phyloP scores from a whole-genome alignment of 169 alveolate species.

The Plasmodium billcollinsi region DNA sequence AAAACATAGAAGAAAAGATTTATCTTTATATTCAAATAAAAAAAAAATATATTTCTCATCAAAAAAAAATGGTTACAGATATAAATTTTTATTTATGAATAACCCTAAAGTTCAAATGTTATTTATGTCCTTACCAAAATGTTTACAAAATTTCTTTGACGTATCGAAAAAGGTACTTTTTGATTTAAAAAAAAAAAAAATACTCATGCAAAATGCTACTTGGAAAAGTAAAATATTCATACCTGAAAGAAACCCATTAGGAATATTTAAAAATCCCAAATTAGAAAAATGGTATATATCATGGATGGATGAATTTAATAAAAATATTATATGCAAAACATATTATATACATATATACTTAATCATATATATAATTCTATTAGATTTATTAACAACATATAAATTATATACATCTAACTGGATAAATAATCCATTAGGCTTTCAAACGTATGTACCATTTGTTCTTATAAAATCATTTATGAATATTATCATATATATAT shows the following conservation, averaged over 20 bases:
- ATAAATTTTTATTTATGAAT: conserved; percentile 22
- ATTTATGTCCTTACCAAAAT: conserved; percentile 40
- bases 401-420: conserved; percentile 29
- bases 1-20: conserved; percentile 22
- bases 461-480: conserved; percentile 15
- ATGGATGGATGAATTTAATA: conserved; percentile 82
- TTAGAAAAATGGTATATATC: conserved; percentile 81
- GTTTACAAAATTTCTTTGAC: conserved; percentile 18
- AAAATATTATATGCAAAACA: conserved; percentile 49
- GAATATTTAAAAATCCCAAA: conserved; percentile 77
- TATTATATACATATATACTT: conserved; percentile 37
- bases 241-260: conserved; percentile 79
- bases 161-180: conserved; percentile 56
- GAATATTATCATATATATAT: conserved; percentile 17
- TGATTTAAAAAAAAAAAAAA: conserved; percentile 76
- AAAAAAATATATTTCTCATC: conserved; percentile 22
- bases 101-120: conserved; percentile 34
- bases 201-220: conserved; percentile 80
- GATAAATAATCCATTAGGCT: conserved; percentile 7
- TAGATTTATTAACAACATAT: conserved; percentile 59
- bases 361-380: conserved; percentile 31
- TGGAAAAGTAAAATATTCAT: conserved; percentile 78
- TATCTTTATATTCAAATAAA: conserved; percentile 1
- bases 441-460: conserved; percentile 16
- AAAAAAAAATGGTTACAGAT: conserved; percentile 24